Evolutionary conservation across 768 basidiomycete genomes (phyloP).

Genomic region (Imleria badia): DNA sequence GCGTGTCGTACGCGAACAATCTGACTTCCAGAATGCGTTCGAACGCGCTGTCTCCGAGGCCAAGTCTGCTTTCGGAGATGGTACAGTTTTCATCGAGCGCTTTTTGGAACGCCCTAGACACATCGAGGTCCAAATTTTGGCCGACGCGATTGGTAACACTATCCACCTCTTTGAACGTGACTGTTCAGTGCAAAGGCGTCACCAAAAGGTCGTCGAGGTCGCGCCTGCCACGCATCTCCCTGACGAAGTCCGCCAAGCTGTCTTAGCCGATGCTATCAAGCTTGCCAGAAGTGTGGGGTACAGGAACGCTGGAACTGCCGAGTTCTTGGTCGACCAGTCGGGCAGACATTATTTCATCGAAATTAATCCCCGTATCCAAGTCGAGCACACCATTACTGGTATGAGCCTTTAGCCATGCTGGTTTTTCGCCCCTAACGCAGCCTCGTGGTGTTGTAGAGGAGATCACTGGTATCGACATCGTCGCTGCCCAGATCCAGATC

Average conservation of each 20-base stretch:
- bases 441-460: conserved; percentile 67
- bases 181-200: conserved; percentile 96
- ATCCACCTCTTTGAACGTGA: conserved; percentile 99
- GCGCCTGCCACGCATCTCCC: conserved; percentile 94
- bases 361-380: conserved; percentile 99
- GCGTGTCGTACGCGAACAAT: conserved; percentile 96
- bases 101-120: conserved; percentile 96
- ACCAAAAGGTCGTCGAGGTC: conserved; percentile 99
- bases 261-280: conserved; percentile 89
- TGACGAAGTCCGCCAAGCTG: conserved; percentile 86
- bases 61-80: conserved; percentile 95
- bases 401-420: conserved; percentile 15
- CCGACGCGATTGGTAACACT: conserved; percentile 88
- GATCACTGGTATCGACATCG: conserved; percentile 98
- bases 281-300: conserved; percentile 92
- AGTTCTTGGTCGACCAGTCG: conserved; percentile 97
- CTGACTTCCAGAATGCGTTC: conserved; percentile 86
- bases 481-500: conserved; percentile 99
- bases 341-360: conserved; percentile 99
- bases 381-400: conserved; percentile 99
- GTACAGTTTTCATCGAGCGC: conserved; percentile 98
- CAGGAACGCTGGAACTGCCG: conserved; percentile 95
- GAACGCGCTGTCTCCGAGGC: conserved; percentile 94
- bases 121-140: conserved; percentile 95
- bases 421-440: neutral